phyloP scores from a whole-genome alignment of 2,329 filamentous ascomycete genomes.

The Colletotrichum sojae region DNA sequence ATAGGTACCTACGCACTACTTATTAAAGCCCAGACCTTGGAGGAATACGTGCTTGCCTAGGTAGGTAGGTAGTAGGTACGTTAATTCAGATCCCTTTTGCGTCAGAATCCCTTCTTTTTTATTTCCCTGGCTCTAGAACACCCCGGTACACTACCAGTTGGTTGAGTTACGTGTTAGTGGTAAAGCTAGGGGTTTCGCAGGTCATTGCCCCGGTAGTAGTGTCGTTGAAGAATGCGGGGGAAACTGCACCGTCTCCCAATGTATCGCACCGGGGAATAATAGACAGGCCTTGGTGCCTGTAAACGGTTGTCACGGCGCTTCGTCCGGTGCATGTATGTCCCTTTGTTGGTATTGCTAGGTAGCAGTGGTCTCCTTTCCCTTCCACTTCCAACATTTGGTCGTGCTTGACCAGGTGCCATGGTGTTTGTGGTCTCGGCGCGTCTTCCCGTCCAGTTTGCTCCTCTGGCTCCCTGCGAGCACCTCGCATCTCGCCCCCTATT shows the following conservation, averaged over 20 bases:
- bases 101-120: background rate
- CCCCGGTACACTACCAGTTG: background rate
- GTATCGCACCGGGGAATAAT: background rate
- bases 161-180: slow-evolving; percentile 1
- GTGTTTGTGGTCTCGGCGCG: slow-evolving; percentile 5
- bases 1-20: too few species aligned
- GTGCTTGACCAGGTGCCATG: too few species aligned
- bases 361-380: background rate
- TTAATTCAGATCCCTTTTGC: too few species aligned
- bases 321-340: slow-evolving; percentile 1
- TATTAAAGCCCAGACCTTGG: too few species aligned
- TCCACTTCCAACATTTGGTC: background rate
- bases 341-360: background rate
- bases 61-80: too few species aligned
- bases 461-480: too few species aligned
- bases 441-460: too few species aligned
- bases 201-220: background rate
- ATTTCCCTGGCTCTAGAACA: background rate
- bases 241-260: slow-evolving; percentile 1
- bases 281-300: background rate
- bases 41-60: too few species aligned
- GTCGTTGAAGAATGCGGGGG: slow-evolving; percentile 27
- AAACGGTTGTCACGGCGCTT: slow-evolving; percentile 4
- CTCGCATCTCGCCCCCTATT: background rate
- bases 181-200: slow-evolving; percentile 7